Evolutionary conservation across 768 basidiomycete genomes (phyloP), one percentile per base, ranked within the genome.

Genomic region (Austroboletus eburneus): DNA sequence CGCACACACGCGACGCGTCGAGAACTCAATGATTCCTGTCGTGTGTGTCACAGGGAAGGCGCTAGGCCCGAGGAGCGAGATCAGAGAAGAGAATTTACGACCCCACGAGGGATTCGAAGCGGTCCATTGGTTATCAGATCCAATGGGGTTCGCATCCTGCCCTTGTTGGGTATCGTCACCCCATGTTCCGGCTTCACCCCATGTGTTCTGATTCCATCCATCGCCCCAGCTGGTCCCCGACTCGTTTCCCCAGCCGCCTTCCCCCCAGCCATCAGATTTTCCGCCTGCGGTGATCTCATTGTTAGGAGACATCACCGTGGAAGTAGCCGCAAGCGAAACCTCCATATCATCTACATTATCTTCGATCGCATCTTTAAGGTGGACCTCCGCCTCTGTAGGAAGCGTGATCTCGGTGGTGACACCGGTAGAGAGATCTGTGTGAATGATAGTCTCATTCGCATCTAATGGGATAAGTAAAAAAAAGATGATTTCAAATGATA

Each of bases 11-110:
- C 75, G 72, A 10, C 87, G 73, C 45, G 81, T 76, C 1, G 82
- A 82, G 27, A 69, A 73, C 64, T 89, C 87, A 43, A 85, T 78
- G 39, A 86, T 64, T 9, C 83, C 84, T 2, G 81, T 71, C 5
- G 71, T 74, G 55, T 87, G 85, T 0, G 85, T 85, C 43, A 76
- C 55, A 1, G 84, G 79, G 29, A 87, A 63, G 6, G 65, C 60
- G 12, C 76, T 78, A 3, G 79, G 78, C 0, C 83, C 86, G 5
- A 87, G 62, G 34, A 79, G 57, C 5, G 66, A 54, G 34, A 69
- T 45, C 30, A 81, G 60, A n/a, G 60, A 53, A 4, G 42, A 9
- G 9, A 49, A 29, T 6, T 61, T 57, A 16, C 49, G 52, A n/a
- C 17, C 49, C 65, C 65, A 68, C 2, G 63, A 49, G 3, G 63